Conservation (phyloP, 1,284 basidiomycete genomes). For the Boletus calvinii region DNA sequence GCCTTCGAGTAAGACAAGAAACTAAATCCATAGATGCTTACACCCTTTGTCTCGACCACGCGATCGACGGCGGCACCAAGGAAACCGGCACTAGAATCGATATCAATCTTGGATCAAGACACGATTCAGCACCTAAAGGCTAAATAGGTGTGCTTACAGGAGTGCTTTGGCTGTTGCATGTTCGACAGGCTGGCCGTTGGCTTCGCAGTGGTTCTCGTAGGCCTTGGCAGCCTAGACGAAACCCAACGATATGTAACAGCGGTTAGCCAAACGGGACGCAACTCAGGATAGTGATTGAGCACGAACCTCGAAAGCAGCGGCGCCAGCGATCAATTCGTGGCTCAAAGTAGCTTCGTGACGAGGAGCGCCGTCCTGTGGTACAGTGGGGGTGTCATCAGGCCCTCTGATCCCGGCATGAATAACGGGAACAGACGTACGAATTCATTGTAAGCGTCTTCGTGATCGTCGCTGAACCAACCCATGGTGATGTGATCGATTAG, state of each 20-base stretch:
- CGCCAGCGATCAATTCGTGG: conserved; percentile 21
- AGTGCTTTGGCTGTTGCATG: conserved; percentile 22
- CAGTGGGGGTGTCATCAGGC: too few relatives aligned
- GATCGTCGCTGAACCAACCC: conserved; percentile 6
- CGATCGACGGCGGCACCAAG: conserved; percentile 8
- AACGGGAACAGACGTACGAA: conserved; percentile 10
- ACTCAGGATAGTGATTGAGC: neutral
- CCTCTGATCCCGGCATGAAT: too few relatives aligned
- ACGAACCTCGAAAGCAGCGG: conserved; percentile 20
- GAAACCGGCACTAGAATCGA: conserved; percentile 15
- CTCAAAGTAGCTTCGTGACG: conserved; percentile 2
- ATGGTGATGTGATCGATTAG: conserved; percentile 13
- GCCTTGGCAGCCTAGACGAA: conserved; percentile 12
- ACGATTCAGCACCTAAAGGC: neutral
- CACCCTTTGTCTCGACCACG: conserved; percentile 27
- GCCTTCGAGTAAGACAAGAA: neutral
- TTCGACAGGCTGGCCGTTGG: conserved; percentile 14
- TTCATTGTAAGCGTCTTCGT: neutral
- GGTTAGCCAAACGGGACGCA: neutral
- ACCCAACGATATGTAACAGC: neutral
- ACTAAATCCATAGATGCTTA: conserved; percentile 2
- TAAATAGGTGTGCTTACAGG: conserved; percentile 1
- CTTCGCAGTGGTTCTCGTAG: conserved; percentile 12
- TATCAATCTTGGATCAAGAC: neutral
- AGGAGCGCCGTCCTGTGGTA: conserved; percentile 3